Conservation (phyloP, 2,329 filamentous ascomycete genomes). For the Hymenoscyphus scutula region DNA sequence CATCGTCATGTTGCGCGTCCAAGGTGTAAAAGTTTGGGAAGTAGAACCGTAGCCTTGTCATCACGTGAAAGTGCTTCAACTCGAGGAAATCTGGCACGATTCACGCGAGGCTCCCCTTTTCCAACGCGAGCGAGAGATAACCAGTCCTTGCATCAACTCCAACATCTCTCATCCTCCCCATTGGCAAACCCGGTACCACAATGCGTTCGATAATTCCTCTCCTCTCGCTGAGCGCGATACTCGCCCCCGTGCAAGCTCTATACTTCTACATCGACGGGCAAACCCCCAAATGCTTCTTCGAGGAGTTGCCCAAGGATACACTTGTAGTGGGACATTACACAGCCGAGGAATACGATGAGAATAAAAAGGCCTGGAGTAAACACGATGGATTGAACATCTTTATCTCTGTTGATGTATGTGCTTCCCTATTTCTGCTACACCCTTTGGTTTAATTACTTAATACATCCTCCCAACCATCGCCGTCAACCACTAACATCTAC, state of each 20-base stretch:
- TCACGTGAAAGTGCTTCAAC: constrained; percentile 4
- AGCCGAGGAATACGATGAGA: constrained; percentile 78
- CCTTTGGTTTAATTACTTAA: too few relatives aligned
- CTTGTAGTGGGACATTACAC: constrained; percentile 91
- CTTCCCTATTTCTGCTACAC: too few relatives aligned
- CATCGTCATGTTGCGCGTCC: constrained; percentile 4
- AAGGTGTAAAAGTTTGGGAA: neutral
- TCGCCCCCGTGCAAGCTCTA: constrained; percentile 71
- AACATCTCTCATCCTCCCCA: neutral
- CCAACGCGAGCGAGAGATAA: constrained; percentile 11
- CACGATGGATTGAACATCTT: constrained; percentile 77
- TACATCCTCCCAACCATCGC: too few relatives aligned
- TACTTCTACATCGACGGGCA: constrained; percentile 94
- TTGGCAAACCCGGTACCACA: constrained; percentile 12
- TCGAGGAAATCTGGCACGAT: neutral
- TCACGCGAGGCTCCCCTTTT: constrained; percentile 15
- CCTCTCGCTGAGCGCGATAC: constrained; percentile 59
- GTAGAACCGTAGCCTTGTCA: constrained; percentile 1
- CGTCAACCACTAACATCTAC: neutral
- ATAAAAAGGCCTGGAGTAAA: constrained; percentile 64
- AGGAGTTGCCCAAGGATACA: constrained; percentile 96
- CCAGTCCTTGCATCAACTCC: constrained; percentile 9
- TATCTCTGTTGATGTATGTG: constrained; percentile 80
- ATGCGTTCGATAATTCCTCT: constrained; percentile 65
- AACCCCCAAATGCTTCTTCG: constrained; percentile 91